phyloP scores from a whole-genome alignment of 2,329 filamentous ascomycete species.

The Penicillium sp. region DNA sequence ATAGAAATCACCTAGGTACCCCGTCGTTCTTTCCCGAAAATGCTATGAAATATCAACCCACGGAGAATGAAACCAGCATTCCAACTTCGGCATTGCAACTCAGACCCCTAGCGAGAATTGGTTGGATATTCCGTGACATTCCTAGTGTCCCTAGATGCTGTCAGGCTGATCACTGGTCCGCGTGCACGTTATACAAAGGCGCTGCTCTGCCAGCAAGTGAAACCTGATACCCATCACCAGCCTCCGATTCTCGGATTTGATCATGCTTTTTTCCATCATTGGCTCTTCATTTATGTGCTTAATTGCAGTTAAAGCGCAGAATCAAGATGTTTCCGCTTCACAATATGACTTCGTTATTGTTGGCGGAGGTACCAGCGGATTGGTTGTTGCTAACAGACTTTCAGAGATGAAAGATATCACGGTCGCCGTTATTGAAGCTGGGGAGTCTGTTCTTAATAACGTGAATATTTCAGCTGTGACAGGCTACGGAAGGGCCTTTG shows the following conservation, averaged over 20 bases:
- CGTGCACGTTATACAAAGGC: not conserved
- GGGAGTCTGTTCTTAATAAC: constrained; percentile 31
- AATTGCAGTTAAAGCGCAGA: constrained; percentile 9
- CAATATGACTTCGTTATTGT: constrained; percentile 38
- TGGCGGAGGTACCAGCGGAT: constrained; percentile 39
- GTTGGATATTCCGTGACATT: not conserved
- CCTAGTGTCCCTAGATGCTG: not conserved
- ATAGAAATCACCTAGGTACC: no score
- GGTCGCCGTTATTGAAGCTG: constrained; percentile 36
- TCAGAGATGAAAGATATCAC: constrained; percentile 31
- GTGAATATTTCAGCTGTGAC: constrained; percentile 28
- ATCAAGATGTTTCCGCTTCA: constrained; percentile 4
- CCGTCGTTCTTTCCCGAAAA: not conserved
- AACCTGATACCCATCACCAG: not conserved
- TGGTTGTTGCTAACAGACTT: constrained; percentile 38
- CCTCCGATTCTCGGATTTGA: not conserved
- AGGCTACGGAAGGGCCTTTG: constrained; percentile 32
- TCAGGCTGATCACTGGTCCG: no score
- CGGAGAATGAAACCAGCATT: not conserved
- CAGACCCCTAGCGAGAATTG: no score
- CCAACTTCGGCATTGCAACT: not conserved
- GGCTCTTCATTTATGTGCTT: constrained; percentile 9
- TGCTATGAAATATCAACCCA: not conserved
- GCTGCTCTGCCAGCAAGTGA: not conserved
- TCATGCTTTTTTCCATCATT: constrained; percentile 9